Conservation (phyloP, 2,329 filamentous ascomycete genomes). For the Rhexocercosporidium sp. region DNA sequence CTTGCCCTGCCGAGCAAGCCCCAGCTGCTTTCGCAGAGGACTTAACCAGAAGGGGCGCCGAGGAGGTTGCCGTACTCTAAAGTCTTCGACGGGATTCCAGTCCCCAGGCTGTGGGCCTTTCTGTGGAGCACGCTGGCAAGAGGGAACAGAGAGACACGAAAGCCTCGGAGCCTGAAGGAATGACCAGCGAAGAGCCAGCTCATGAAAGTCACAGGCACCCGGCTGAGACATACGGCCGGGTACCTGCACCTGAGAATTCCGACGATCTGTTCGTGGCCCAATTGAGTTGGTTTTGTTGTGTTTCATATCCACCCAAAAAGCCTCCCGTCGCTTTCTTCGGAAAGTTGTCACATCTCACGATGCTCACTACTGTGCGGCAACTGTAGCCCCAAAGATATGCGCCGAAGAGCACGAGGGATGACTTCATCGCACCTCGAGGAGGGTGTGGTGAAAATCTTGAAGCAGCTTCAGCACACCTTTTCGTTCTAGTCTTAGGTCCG, state of each 20-base stretch:
- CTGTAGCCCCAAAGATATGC: background rate
- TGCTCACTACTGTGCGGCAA: background rate
- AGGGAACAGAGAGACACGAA: background rate
- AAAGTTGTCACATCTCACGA: constrained; percentile 3
- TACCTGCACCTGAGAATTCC: constrained; percentile 27
- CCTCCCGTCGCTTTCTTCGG: constrained; percentile 3
- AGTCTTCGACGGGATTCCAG: constrained; percentile 11
- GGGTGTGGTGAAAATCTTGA: constrained; percentile 14
- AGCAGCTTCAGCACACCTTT: background rate
- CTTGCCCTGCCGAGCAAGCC: constrained; percentile 1
- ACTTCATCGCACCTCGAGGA: background rate
- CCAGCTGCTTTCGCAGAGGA: background rate
- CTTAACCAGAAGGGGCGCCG: background rate
- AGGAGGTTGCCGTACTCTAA: background rate
- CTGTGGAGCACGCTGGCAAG: background rate
- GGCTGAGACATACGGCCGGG: constrained; percentile 30
- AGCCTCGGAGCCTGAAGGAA: background rate
- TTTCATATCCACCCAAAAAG: constrained; percentile 19
- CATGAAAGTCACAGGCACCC: background rate
- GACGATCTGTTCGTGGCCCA: constrained; percentile 20
- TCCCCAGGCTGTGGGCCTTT: constrained; percentile 12
- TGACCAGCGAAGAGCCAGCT: background rate
- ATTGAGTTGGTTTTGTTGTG: constrained; percentile 19
- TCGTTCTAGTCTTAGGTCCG: background rate
- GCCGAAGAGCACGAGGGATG: background rate